phyloP scores from a whole-genome alignment of 2,329 filamentous ascomycete species.

The Aureobasidium sp. region DNA sequence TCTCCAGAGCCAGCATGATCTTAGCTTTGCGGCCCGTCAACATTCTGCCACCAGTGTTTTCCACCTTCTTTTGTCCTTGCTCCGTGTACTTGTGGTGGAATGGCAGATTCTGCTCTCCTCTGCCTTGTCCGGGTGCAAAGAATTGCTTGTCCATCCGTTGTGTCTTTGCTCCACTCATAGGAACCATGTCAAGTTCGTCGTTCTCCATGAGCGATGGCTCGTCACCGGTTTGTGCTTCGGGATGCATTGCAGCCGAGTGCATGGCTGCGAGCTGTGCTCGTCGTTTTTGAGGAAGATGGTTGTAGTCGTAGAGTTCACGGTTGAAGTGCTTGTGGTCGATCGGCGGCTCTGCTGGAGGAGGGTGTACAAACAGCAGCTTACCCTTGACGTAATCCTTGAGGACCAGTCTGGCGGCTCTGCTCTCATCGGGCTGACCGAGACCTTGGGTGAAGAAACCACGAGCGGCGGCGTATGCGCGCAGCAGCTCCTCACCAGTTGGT shows the following conservation, averaged over 20 bases:
- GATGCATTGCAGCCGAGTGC: conserved; percentile 25
- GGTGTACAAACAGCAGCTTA: conserved; percentile 85
- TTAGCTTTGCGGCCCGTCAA: conserved; percentile 77
- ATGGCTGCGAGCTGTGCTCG: conserved; percentile 52
- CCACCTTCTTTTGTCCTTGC: conserved; percentile 50
- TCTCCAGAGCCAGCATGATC: conserved; percentile 73
- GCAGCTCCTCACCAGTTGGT: conserved; percentile 75
- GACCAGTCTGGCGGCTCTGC: conserved; percentile 77
- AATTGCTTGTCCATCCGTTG: conserved; percentile 78
- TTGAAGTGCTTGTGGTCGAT: conserved; percentile 76
- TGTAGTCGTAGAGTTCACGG: conserved; percentile 73
- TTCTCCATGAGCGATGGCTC: conserved; percentile 35
- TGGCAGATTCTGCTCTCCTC: conserved; percentile 62
- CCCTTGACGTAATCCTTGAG: conserved; percentile 97
- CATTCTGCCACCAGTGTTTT: conserved; percentile 48
- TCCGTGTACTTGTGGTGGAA: conserved; percentile 87
- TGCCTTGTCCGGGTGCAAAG: conserved; percentile 60
- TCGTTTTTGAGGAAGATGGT: conserved; percentile 74
- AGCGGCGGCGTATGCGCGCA: conserved; percentile 78
- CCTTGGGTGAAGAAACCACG: conserved; percentile 87
- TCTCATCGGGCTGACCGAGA: conserved; percentile 85
- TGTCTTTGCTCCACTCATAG: conserved; percentile 58
- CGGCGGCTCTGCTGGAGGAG: conserved; percentile 59
- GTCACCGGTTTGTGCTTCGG: conserved; percentile 5
- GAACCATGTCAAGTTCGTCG: conserved; percentile 42